Evolutionary conservation across 108 stramenopile genomes (phyloP), one percentile per base, ranked within the genome.

Genomic region (Craspedostauros australis): DNA sequence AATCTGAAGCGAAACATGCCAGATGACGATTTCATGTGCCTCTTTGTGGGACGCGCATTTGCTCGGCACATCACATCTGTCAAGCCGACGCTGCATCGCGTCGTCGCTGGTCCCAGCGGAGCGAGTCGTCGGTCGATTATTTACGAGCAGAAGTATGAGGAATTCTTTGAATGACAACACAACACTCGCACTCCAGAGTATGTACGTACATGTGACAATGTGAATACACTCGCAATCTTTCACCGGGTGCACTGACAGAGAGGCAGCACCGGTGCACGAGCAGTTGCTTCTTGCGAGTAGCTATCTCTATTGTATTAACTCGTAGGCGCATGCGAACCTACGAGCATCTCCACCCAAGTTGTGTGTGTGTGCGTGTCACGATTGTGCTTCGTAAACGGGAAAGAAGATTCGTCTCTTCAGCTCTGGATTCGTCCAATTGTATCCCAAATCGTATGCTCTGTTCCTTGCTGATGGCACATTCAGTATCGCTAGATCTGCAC

Each of bases 61-160:
- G 29, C 29, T 24, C 39, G 52, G 4, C n/a, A 33, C 43, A 4
- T 12, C 14, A 6, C 22, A 16, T 7, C 30, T 46, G 49, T 31
- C 22, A 11, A 30, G 11, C 25, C 57, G 6, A 59, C 57, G 6
- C 8, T 59, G 18, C 57, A 59, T 23, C 57, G 57, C 21, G 57
- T 59, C 14, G 43, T 59, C 8, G 5, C 22, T 9, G 31, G 30
- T n/a, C n/a, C n/a, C n/a, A n/a, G n/a, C 4, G 3, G 5, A 6
- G 5, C 20, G 12, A 29, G 39, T 20, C 48, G 57, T 9, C 18
- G 8, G 11, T 33, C 57, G 6, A 32, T 50, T 5, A 59, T 59
- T 32, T 59, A 50, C 48, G 57, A 59, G 28, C 57, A 59, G 49
- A 59, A 59, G 49, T 59, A 59, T 23, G 48, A n/a, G 7, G 57